These are phyloP conservation scores for Sanchytrium tribonematis DNA, from an alignment of 371 early-diverging fungal species.

Conservation along the genomic window DNA sequence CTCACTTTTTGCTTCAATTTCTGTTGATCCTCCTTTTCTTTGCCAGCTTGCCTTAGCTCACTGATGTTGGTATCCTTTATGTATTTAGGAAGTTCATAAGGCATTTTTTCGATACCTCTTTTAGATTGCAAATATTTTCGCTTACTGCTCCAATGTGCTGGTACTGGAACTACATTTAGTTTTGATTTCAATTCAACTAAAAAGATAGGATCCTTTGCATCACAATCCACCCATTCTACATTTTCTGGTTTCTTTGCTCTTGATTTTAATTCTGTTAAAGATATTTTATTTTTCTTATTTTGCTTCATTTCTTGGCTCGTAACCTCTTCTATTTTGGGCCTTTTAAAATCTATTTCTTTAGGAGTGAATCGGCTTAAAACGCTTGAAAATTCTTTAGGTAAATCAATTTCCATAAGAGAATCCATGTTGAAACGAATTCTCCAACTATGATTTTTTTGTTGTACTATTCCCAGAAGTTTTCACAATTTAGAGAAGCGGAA, in stretches of 20 bases:
- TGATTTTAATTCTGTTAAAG: slow-evolving; percentile 76
- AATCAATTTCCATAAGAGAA: no score
- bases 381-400: background rate
- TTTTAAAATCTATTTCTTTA: background rate
- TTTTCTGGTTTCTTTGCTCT: slow-evolving; percentile 67
- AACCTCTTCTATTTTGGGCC: slow-evolving; percentile 3
- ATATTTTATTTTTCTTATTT: slow-evolving; percentile 24
- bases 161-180: slow-evolving; percentile 81
- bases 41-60: slow-evolving; percentile 68
- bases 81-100: slow-evolving; percentile 83
- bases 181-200: slow-evolving; percentile 65
- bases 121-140: slow-evolving; percentile 81
- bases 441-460: background rate
- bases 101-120: slow-evolving; percentile 74
- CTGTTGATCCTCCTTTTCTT: slow-evolving; percentile 51
- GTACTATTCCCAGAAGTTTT: background rate
- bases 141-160: slow-evolving; percentile 82
- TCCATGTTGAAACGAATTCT: background rate
- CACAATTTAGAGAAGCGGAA: background rate
- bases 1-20: slow-evolving; percentile 55
- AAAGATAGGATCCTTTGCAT: slow-evolving; percentile 60
- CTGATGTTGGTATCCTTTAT: slow-evolving; percentile 89
- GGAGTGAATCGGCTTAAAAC: background rate
- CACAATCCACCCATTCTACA: slow-evolving; percentile 88
- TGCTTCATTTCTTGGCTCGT: background rate